Conservation (phyloP, 306 rosid species). For the Morella rubra region DNA sequence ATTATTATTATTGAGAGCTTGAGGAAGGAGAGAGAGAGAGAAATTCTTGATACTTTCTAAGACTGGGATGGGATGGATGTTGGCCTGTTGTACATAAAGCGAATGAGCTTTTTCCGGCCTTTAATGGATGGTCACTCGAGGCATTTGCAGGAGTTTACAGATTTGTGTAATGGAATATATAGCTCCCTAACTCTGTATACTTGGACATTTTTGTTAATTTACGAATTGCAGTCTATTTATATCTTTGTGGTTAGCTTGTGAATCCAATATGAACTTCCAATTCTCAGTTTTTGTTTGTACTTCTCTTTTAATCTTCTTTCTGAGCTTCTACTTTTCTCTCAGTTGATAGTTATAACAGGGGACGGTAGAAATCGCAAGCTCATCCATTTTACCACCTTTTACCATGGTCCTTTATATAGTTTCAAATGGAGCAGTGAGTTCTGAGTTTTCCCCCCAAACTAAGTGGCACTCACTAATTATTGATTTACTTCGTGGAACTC, state of each 20-base stretch:
- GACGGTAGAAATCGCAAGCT: no score
- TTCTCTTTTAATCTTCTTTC: no score
- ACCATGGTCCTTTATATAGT: no score
- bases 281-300: not conserved
- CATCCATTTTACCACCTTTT: no score
- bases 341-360: no score
- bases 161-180: slow-evolving; percentile 54
- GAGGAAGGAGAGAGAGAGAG: slow-evolving; percentile 59
- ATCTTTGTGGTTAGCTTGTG: not conserved
- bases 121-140: slow-evolving; percentile 46
- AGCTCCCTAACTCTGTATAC: slow-evolving; percentile 49
- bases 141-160: slow-evolving; percentile 39
- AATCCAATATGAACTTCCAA: not conserved
- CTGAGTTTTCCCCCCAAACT: no score
- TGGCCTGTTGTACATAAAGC: slow-evolving; percentile 79
- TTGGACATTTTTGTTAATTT: slow-evolving; percentile 43
- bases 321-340: not conserved
- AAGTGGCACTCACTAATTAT: no score
- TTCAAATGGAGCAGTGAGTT: no score
- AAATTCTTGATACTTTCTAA: slow-evolving; percentile 41
- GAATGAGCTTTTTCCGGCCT: slow-evolving; percentile 62
- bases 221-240: slow-evolving; percentile 34
- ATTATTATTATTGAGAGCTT: slow-evolving; percentile 52
- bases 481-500: no score
- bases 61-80: slow-evolving; percentile 60